Base-by-base conservation (phyloP, 805 yeast genomes). In the Candida jianshihensis region DNA sequence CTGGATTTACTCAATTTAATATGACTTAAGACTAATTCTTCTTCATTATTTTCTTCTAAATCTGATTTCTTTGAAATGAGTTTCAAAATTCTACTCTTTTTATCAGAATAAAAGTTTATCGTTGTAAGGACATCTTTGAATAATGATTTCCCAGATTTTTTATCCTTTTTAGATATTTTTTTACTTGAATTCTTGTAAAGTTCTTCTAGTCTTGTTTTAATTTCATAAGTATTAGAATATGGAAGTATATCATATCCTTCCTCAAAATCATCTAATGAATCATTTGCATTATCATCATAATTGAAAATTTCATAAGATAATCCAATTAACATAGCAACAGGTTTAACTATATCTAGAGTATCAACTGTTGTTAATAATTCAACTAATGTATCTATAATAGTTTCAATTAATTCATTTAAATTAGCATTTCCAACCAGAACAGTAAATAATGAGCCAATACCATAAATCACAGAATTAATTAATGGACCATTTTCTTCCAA, bases 121-220 rank as follows among this genome's bases (percentile, higher is more conserved):
- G 81, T 75, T 26, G 57, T 57, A 28, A 69, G 54, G 15, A 78
- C 74, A 40, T 79, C 81, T 49, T 78, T 64, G 54, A 78, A 75
- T 1, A 79, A 64, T 1, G 84, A 71, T 42, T 75, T 73, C 19
- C 74, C 63, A 26, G 71, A 76, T 40, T 70, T 71, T 52, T 75
- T 79, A 42, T 78, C 84, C 49, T 73, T 75, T 46, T 81, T 81
- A 19, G 80, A 71, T 4, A 77, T 51, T 35, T 67, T 73, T 39
- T 78, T 77, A 5, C 78, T 63, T 0, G 82, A 72, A 17, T 72
- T 68, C 30, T 66, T 69, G 1, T 73, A 59, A 30, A 78, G 59
- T 25, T 65, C 57, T 19, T 62, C 60, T 21, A 74, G 53, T 4
- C 61, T 61, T 16, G 56, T 49, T 21, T 61, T 53, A 9, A 78